A percentile compares a stretch with the other conserved stretches of the same genome.
Evolutionary conservation across 164 flowering plant species (phyloP).

Genomic region (Stephania japonica): DNA sequence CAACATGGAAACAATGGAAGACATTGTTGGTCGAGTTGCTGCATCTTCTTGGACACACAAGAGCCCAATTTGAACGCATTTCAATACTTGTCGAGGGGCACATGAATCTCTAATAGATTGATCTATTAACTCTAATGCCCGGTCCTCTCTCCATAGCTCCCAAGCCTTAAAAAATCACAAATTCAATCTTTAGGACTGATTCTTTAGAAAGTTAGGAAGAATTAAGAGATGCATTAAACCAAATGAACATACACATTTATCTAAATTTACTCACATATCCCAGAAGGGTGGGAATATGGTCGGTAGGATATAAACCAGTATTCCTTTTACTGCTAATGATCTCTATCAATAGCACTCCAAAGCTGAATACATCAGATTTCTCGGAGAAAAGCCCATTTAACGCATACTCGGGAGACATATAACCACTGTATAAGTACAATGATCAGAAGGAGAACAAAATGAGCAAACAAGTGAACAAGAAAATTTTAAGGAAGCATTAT

Average conservation of each 20-base stretch:
- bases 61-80: not conserved
- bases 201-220: too few relatives aligned
- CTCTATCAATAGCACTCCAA: slow-evolving; percentile 49
- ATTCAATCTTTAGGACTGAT: too few relatives aligned
- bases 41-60: not conserved
- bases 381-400: slow-evolving; percentile 36
- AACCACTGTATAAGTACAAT: slow-evolving; percentile 15
- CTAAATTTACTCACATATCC: slow-evolving; percentile 30
- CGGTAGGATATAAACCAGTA: slow-evolving; percentile 10
- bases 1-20: not conserved
- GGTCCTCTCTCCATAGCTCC: too few relatives aligned
- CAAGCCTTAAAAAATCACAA: too few relatives aligned
- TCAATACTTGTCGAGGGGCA: not conserved
- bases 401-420: slow-evolving; percentile 56
- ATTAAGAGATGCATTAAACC: too few relatives aligned
- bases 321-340: slow-evolving; percentile 34
- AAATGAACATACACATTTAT: too few relatives aligned
- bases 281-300: slow-evolving; percentile 22
- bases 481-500: too few relatives aligned
- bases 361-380: slow-evolving; percentile 46
- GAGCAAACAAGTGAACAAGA: too few relatives aligned
- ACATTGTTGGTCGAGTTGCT: not conserved
- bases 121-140: too few relatives aligned
- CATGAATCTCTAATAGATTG: too few relatives aligned
- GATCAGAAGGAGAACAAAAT: too few relatives aligned